Evolutionary conservation across 2,329 filamentous ascomycete genomes (phyloP).

Genomic region (Cercospora nicotianae): DNA sequence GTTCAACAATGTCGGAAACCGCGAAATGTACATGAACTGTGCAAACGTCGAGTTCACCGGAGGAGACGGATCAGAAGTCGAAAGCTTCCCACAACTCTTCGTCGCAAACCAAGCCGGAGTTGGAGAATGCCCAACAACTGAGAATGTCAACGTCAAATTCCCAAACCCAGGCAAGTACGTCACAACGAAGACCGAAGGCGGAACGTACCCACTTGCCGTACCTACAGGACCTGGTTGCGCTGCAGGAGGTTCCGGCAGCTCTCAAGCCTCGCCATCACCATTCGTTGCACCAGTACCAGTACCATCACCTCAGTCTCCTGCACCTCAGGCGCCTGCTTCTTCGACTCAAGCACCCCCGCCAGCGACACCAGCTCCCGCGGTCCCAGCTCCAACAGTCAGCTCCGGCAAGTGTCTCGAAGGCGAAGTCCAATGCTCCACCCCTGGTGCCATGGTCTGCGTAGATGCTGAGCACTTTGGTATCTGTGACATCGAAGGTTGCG

Average conservation of each 20-base stretch:
- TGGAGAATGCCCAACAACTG: slow-evolving; percentile 54
- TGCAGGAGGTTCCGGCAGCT: not conserved
- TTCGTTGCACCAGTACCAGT: not conserved
- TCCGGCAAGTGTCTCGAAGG: slow-evolving; percentile 27
- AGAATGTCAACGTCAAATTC: slow-evolving; percentile 62
- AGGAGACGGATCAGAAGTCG: slow-evolving; percentile 56
- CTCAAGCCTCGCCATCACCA: not conserved
- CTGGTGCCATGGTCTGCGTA: slow-evolving; percentile 48
- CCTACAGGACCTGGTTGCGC: slow-evolving; percentile 30
- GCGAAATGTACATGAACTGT: slow-evolving; percentile 86
- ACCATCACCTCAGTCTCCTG: not conserved
- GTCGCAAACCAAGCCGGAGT: slow-evolving; percentile 65
- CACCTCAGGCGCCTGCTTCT: not conserved
- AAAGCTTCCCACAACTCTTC: slow-evolving; percentile 71
- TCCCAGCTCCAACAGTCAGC: not conserved
- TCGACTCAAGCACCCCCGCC: slow-evolving; percentile 6
- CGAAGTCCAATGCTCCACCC: slow-evolving; percentile 41
- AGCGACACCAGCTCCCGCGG: not conserved
- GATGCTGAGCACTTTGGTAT: slow-evolving; percentile 45
- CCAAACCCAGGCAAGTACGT: slow-evolving; percentile 64
- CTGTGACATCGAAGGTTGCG: slow-evolving; percentile 46
- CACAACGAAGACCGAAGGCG: slow-evolving; percentile 42
- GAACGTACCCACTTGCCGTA: slow-evolving; percentile 27
- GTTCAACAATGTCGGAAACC: slow-evolving; percentile 90
- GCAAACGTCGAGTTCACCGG: slow-evolving; percentile 51